Percentiles rank a stretch among this genome's conserved stretches.
phyloP scores from a whole-genome alignment of 805 yeast species.

The Starmera amethionina region DNA sequence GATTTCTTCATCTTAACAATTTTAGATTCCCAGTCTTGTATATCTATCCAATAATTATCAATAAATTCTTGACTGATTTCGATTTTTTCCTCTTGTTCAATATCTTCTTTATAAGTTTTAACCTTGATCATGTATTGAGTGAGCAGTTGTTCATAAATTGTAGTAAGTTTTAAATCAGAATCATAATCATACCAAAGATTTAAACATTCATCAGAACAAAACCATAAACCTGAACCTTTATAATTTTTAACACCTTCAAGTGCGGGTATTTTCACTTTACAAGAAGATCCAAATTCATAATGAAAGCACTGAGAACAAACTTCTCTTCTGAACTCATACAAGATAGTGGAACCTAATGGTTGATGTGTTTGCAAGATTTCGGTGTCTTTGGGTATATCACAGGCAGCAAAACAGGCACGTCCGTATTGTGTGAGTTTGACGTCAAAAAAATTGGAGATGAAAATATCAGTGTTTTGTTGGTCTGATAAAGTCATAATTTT shows the following conservation, averaged over 20 bases:
- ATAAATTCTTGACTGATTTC: conserved; percentile 13
- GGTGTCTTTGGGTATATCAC: conserved; percentile 30
- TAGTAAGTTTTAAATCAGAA: conserved; percentile 23
- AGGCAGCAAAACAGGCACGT: conserved; percentile 49
- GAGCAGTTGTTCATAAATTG: conserved; percentile 23
- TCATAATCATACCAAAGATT: conserved; percentile 27
- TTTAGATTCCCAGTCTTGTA: conserved; percentile 27
- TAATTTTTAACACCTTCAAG: conserved; percentile 9
- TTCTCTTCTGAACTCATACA: conserved; percentile 49
- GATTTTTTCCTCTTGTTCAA: conserved; percentile 2
- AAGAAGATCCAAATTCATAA: conserved; percentile 36
- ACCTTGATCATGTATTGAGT: conserved; percentile 14
- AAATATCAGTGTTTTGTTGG: conserved; percentile 8
- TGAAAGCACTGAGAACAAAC: conserved; percentile 46
- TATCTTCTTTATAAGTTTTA: conserved; percentile 17
- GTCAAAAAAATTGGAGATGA: conserved; percentile 22
- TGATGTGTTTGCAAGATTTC: conserved; percentile 26
- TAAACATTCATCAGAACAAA: conserved; percentile 41
- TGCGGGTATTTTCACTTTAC: conserved; percentile 29
- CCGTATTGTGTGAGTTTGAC: conserved; percentile 38
- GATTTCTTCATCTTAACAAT: conserved; percentile 24
- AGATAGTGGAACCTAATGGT: conserved; percentile 39
- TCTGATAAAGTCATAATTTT: conserved; percentile 4
- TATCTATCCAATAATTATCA: conserved; percentile 27
- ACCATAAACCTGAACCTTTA: conserved; percentile 37